Evolutionary conservation across 169 alveolate genomes (phyloP), one percentile per base, ranked within the genome.

Genomic region (Plasmodium sp.): DNA sequence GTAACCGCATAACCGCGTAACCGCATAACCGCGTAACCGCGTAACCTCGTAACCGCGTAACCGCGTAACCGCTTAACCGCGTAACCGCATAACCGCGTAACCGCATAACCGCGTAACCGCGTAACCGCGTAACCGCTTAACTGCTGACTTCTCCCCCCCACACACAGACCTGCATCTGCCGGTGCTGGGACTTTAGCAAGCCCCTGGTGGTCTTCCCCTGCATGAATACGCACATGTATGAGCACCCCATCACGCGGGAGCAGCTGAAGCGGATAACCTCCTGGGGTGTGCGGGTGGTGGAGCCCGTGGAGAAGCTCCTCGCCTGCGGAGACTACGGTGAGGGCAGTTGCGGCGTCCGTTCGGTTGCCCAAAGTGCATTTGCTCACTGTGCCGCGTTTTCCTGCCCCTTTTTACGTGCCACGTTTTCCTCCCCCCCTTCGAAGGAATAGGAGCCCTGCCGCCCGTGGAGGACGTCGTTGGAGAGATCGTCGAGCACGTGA

Each of bases 181-280:
- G 99, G 80, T 98, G 99, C 33, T 98, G 99, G 99, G 98, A 97
- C 86, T 95, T 97, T 86, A 48, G 72, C 48, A 97, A 98, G 90
- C 98, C 98, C 10, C 62, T 97, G 51, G 75, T 98, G 43, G 98
- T 98, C 5, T 98, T 98, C 45, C 99, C 99, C 7, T 99, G 99
- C 14, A 99, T 99, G 99, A 99, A 99, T 92, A 97, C 99, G 4
- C 81, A 92, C 34, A 99, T 99, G 99, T 98, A 96, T 95, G 96
- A 96, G 34, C 98, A 98, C 84, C 99, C 99, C 9, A 67, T 98
- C 1, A 98, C 99, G 27, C 73, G 92, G 5, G 92, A 75, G 48
- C 98, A 99, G 34, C 48, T 98, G 2, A 81, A 93, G 5, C 82
- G 48, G 39, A 82, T 98, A 3, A 45, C 96, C 62, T 94, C 97